A percentile compares a stretch with the other conserved stretches of the same genome.
Evolutionary conservation across 78 protist species (phyloP).

Genomic region (Anaeramoeba flamelloides): DNA sequence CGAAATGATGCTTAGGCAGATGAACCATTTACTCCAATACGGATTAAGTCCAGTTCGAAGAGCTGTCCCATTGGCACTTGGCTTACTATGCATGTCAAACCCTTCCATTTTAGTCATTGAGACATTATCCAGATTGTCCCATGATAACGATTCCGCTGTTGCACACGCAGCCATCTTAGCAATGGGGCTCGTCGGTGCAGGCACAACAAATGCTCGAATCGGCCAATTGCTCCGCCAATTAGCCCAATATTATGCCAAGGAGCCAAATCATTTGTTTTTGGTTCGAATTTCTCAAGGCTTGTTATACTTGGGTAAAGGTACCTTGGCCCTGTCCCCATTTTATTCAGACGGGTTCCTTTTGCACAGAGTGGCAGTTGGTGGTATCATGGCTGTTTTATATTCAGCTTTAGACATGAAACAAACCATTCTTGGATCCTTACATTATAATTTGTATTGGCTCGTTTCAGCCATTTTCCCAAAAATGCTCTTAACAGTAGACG

Average conservation of each 20-base stretch:
- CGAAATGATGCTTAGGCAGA: conserved; percentile 71
- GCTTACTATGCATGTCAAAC: conserved; percentile 54
- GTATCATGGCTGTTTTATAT: too few species aligned
- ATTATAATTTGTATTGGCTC: conserved; percentile 63
- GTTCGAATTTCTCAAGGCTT: conserved; percentile 53
- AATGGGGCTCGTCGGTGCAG: conserved; percentile 65
- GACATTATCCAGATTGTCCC: conserved; percentile 53
- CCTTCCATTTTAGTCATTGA: conserved; percentile 36
- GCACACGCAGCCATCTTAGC: too few species aligned
- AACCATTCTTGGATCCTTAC: conserved; percentile 53
- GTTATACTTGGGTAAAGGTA: conserved; percentile 87
- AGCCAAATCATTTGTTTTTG: conserved; percentile 16
- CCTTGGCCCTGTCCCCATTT: conserved; percentile 58
- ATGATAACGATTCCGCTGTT: conserved; percentile 67
- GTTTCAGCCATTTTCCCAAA: conserved; percentile 69
- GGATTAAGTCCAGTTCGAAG: conserved; percentile 1
- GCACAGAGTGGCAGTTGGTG: conserved; percentile 41
- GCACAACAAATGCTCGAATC: conserved; percentile 85
- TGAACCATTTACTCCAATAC: conserved; percentile 69
- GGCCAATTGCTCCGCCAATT: conserved; percentile 66
- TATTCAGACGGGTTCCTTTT: conserved; percentile 61
- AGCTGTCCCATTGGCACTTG: conserved; percentile 87
- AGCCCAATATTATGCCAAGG: conserved; percentile 53
- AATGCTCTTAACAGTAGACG: conserved; percentile 41
- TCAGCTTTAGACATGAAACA: too few species aligned